Conservation (phyloP, 139 green algal species). For the Picochlorum sp. region DNA sequence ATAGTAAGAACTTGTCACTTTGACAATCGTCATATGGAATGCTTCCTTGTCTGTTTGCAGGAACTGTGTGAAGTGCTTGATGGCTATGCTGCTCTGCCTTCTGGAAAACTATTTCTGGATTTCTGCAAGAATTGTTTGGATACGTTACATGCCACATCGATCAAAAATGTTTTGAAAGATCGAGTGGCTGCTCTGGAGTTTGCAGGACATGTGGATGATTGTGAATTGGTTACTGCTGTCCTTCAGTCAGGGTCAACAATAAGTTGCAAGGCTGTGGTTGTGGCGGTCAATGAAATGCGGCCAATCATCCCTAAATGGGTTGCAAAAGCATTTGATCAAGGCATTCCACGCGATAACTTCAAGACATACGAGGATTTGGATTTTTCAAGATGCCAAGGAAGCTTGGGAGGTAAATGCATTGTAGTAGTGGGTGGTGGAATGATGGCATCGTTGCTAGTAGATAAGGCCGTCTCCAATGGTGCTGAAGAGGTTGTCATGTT, state of each 20-base stretch:
- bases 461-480: slow-evolving; percentile 2
- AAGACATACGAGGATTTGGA: no score
- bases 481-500: background rate
- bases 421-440: slow-evolving; percentile 22
- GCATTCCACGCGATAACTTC: background rate
- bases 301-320: background rate
- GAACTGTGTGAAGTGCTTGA: background rate
- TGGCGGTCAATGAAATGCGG: background rate
- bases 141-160: background rate
- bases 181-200: background rate
- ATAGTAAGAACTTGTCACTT: no score
- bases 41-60: no score
- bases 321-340: background rate
- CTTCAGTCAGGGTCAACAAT: background rate
- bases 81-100: slow-evolving; percentile 8
- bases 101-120: background rate
- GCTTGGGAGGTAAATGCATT: slow-evolving; percentile 2
- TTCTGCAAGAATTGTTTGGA: background rate
- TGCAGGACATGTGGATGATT: background rate
- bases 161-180: background rate
- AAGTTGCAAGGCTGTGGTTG: background rate
- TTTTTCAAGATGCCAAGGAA: no score
- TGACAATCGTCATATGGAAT: no score
- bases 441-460: slow-evolving; percentile 7
- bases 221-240: background rate